Conservation (phyloP, 768 basidiomycete genomes). For the Trametes cubensis region DNA sequence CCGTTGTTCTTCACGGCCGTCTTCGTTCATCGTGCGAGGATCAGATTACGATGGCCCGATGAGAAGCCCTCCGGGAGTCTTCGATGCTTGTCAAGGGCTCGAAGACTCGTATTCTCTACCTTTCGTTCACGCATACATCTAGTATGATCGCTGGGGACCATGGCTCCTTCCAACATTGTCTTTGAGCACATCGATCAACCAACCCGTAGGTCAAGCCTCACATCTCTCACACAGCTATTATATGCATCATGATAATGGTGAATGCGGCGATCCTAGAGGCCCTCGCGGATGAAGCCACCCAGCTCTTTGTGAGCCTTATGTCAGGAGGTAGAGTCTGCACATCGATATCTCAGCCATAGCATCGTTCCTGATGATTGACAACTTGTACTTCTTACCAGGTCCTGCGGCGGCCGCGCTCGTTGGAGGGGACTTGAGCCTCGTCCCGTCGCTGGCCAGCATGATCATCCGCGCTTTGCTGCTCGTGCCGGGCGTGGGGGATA, state of each 20-base stretch:
- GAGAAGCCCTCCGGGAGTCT: neutral
- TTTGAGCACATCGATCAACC: neutral
- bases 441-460: slow-evolving; percentile 2
- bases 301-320: slow-evolving; percentile 14
- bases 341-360: neutral
- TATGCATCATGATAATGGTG: too few species aligned
- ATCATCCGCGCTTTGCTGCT: slow-evolving; percentile 8
- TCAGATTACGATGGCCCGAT: neutral
- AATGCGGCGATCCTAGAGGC: neutral
- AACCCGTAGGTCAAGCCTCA: neutral
- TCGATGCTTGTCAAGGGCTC: neutral
- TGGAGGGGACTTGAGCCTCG: slow-evolving; percentile 13
- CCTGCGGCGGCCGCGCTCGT: slow-evolving; percentile 5
- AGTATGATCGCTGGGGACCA: neutral
- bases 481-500: slow-evolving; percentile 6
- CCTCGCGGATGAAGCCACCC: slow-evolving; percentile 5
- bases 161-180: neutral
- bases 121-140: too few species aligned
- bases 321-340: neutral
- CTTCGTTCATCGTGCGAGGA: too few species aligned
- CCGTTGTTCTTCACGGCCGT: too few species aligned
- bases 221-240: too few species aligned
- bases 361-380: too few species aligned
- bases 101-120: too few species aligned
- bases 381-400: neutral